These are phyloP conservation scores for Tylopilus vinaceipallidus DNA, from an alignment of 768 basidiomycete genomes.

Conservation along the genomic window DNA sequence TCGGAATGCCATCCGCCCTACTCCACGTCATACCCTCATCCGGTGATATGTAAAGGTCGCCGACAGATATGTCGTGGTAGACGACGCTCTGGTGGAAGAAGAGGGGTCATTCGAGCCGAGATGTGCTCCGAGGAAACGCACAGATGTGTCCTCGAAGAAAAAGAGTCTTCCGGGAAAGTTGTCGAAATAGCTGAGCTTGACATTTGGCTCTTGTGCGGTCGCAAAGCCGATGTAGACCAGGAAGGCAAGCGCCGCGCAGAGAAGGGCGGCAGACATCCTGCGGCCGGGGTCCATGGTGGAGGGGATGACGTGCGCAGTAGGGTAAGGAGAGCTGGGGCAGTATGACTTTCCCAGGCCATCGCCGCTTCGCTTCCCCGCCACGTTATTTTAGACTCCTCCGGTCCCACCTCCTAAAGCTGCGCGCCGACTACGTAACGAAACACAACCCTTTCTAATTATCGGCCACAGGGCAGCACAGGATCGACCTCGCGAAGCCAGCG, in stretches of 20 bases:
- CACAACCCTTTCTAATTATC: no score
- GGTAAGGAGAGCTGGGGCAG: no score
- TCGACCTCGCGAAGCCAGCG: no score
- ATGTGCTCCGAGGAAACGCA: slow-evolving; percentile 40
- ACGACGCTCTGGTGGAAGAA: slow-evolving; percentile 52
- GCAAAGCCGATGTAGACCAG: slow-evolving; percentile 20
- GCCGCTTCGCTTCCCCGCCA: no score
- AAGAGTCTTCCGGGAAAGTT: slow-evolving; percentile 75
- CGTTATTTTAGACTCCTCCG: no score
- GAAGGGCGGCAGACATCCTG: slow-evolving; percentile 24
- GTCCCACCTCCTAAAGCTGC: no score
- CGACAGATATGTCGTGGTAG: slow-evolving; percentile 72
- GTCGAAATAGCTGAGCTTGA: slow-evolving; percentile 52
- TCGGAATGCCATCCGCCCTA: slow-evolving; percentile 46
- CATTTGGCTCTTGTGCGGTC: slow-evolving; percentile 46
- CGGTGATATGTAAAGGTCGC: slow-evolving; percentile 72
- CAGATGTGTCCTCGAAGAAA: slow-evolving; percentile 92
- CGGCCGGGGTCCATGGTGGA: slow-evolving; percentile 30
- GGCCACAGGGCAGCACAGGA: no score
- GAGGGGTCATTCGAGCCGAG: background rate
- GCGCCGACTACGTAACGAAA: no score
- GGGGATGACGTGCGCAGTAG: slow-evolving; percentile 12
- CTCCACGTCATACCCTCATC: slow-evolving; percentile 84
- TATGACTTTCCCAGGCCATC: no score
- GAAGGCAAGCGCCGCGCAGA: slow-evolving; percentile 27